Conservation (phyloP, 2,329 filamentous ascomycete genomes). For the Talaromyces sp. region DNA sequence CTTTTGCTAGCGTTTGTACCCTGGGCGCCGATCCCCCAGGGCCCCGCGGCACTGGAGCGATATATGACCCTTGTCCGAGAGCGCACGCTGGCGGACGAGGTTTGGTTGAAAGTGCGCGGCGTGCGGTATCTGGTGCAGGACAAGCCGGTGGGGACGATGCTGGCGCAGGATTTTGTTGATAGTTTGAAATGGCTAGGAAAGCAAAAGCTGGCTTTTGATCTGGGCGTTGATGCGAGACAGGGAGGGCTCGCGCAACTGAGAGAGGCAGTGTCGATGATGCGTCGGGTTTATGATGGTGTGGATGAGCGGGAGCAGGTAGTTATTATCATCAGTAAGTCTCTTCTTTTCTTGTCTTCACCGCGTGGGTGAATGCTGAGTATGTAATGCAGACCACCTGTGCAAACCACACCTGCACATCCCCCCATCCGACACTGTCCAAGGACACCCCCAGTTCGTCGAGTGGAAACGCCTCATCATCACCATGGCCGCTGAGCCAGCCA, state of each 20-base stretch:
- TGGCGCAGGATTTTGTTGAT: constrained; percentile 61
- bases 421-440: constrained; percentile 22
- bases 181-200: constrained; percentile 61
- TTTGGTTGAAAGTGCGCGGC: constrained; percentile 67
- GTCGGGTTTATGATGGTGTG: constrained; percentile 59
- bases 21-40: constrained; percentile 78
- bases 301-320: constrained; percentile 57
- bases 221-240: constrained; percentile 77
- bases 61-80: constrained; percentile 63
- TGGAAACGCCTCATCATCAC: constrained; percentile 67
- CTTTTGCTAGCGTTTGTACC: constrained; percentile 68
- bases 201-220: constrained; percentile 67
- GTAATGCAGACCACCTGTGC: constrained; percentile 70
- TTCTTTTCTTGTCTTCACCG: background rate
- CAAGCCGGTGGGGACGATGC: constrained; percentile 62
- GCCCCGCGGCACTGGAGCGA: constrained; percentile 53
- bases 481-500: constrained; percentile 59
- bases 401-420: constrained; percentile 70
- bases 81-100: constrained; percentile 50
- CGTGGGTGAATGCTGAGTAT: background rate
- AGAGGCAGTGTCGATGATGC: constrained; percentile 67
- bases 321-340: constrained; percentile 61
- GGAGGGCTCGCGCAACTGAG: constrained; percentile 70
- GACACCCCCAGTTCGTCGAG: constrained; percentile 56
- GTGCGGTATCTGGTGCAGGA: constrained; percentile 82